Conservation (phyloP, 805 yeast genomes). For the Ascoidea rubescens region DNA sequence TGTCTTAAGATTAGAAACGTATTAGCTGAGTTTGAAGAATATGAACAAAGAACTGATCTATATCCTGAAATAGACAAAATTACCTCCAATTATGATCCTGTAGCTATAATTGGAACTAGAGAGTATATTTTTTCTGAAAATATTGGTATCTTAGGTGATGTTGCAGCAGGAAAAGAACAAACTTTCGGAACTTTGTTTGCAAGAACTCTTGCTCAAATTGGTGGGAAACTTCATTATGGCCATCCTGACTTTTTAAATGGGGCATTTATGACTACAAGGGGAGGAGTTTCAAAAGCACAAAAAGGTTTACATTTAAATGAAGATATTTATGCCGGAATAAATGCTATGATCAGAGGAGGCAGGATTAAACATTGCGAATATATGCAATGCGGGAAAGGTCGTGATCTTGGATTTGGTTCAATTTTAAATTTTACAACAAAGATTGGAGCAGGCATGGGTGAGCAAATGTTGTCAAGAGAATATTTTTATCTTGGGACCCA, state of each 20-base stretch:
- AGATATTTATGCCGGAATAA: slow-evolving; percentile 81
- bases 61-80: slow-evolving; percentile 26
- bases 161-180: slow-evolving; percentile 82
- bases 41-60: slow-evolving; percentile 10
- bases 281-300: slow-evolving; percentile 80
- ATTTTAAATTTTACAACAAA: slow-evolving; percentile 72
- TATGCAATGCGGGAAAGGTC: slow-evolving; percentile 76
- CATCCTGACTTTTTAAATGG: slow-evolving; percentile 75
- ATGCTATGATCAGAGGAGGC: slow-evolving; percentile 68
- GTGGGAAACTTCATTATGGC: slow-evolving; percentile 77
- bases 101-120: slow-evolving; percentile 74
- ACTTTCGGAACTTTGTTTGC: slow-evolving; percentile 80
- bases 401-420: slow-evolving; percentile 77
- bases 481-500: slow-evolving; percentile 69
- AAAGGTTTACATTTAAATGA: slow-evolving; percentile 73
- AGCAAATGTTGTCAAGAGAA: slow-evolving; percentile 72
- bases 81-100: slow-evolving; percentile 33
- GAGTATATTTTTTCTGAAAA: slow-evolving; percentile 78
- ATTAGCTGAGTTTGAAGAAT: slow-evolving; percentile 64
- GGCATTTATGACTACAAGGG: slow-evolving; percentile 70
- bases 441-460: slow-evolving; percentile 88
- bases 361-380: slow-evolving; percentile 74
- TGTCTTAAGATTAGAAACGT: slow-evolving; percentile 67
- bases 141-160: slow-evolving; percentile 70
- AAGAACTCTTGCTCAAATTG: slow-evolving; percentile 67